Percentiles rank a stretch among this genome's conserved stretches.
Evolutionary conservation across 1,139 yeast genomes (phyloP).

Genomic region (Taiozyma sp.): DNA sequence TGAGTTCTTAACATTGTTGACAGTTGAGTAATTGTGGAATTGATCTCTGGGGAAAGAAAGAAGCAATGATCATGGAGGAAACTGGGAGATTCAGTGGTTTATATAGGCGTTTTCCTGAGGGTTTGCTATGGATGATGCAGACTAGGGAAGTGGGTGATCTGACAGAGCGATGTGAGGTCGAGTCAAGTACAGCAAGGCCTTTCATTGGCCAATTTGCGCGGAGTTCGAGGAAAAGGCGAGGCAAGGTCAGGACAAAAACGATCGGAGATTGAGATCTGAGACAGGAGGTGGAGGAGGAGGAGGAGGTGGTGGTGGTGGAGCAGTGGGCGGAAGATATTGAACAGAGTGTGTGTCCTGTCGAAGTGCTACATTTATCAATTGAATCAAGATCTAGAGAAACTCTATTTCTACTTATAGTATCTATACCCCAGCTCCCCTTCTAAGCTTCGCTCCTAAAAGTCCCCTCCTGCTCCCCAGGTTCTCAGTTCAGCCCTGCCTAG

Average conservation of each 20-base stretch:
- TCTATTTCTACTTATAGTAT: no score
- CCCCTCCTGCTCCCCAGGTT: background rate
- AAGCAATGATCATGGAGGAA: background rate
- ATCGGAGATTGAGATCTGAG: background rate
- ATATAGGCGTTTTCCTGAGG: background rate
- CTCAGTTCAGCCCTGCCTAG: background rate
- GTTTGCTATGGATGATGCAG: background rate
- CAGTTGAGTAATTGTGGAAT: background rate
- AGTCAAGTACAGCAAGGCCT: background rate
- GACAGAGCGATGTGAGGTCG: background rate
- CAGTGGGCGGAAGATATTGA: no score
- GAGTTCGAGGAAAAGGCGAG: background rate
- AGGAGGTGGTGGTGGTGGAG: no score
- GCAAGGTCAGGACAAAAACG: background rate
- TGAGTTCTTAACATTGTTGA: conserved; percentile 9
- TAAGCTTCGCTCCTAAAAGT: background rate
- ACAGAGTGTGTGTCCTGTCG: no score
- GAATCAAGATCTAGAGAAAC: no score
- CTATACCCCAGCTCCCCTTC: background rate
- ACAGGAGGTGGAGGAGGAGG: background rate
- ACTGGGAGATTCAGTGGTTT: background rate
- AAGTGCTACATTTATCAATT: no score
- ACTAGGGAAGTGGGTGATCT: background rate
- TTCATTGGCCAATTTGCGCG: background rate
- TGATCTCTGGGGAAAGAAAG: background rate